These are phyloP conservation scores for Eutypella sp. DNA, from an alignment of 2,329 filamentous ascomycete species.

Conservation along the genomic window DNA sequence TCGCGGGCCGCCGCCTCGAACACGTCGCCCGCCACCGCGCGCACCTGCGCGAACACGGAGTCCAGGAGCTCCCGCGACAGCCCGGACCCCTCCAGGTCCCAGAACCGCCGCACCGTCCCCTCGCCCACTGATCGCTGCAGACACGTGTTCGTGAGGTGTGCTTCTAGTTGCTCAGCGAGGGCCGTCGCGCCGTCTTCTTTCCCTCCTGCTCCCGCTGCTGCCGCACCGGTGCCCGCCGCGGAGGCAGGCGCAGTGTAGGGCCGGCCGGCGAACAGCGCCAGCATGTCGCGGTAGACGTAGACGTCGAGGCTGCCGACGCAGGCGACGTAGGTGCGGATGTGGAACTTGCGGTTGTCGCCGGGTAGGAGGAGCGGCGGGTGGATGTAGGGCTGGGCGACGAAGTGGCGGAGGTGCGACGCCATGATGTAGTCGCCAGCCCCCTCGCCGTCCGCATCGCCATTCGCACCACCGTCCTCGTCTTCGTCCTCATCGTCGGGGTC, in stretches of 20 bases:
- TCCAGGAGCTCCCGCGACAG: constrained; percentile 44
- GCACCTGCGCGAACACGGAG: constrained; percentile 69
- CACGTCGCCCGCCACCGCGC: constrained; percentile 64
- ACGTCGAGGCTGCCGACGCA: constrained; percentile 73
- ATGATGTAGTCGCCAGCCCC: constrained; percentile 54
- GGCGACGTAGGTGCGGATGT: constrained; percentile 88
- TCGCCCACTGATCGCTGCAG: constrained; percentile 63
- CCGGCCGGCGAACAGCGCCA: constrained; percentile 82
- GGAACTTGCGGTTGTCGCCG: constrained; percentile 73
- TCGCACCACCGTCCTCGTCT: constrained; percentile 34
- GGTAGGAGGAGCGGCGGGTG: constrained; percentile 75
- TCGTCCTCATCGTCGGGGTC: constrained; percentile 64
- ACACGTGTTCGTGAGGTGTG: constrained; percentile 93
- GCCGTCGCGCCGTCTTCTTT: constrained; percentile 29
- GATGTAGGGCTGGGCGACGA: constrained; percentile 93
- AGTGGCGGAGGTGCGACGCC: constrained; percentile 89
- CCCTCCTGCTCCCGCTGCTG: too few relatives aligned
- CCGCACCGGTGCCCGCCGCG: constrained; percentile 26
- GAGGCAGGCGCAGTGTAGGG: constrained; percentile 63
- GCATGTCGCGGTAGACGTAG: constrained; percentile 85
- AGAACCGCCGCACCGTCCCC: constrained; percentile 70
- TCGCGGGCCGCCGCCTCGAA: constrained; percentile 82
- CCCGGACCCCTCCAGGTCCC: constrained; percentile 46
- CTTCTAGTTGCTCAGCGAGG: constrained; percentile 50
- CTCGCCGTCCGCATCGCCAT: constrained; percentile 17